Evolutionary conservation across 192 early-diverging fungal species (phyloP).

Genomic region (Coemansia sp.): DNA sequence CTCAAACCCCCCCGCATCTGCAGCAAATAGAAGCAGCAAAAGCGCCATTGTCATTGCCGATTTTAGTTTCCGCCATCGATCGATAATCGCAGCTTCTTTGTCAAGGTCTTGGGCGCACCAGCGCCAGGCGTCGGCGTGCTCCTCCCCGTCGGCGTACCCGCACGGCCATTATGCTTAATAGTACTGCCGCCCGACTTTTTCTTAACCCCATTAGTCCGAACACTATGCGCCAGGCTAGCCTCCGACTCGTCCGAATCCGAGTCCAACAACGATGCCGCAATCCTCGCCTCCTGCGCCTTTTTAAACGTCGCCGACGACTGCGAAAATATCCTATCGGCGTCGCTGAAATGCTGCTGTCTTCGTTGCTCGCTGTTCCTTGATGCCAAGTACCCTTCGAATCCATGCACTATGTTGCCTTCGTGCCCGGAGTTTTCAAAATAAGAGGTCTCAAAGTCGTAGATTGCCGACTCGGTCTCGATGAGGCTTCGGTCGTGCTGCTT

Average conservation of each 20-base stretch:
- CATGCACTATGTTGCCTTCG: conserved; percentile 83
- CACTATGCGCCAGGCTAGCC: conserved; percentile 1
- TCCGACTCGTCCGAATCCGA: conserved; percentile 45
- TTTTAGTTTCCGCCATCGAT: conserved; percentile 19
- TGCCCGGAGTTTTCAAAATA: conserved; percentile 85
- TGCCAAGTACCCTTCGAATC: conserved; percentile 84
- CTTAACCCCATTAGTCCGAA: not conserved
- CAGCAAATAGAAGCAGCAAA: too few relatives aligned
- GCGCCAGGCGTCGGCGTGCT: conserved; percentile 27
- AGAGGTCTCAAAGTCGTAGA: conserved; percentile 83
- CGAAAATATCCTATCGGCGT: conserved; percentile 83
- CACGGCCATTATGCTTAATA: conserved; percentile 32
- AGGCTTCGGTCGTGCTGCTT: conserved; percentile 76
- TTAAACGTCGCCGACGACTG: conserved; percentile 62
- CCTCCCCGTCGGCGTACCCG: conserved; percentile 18
- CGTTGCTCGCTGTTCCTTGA: conserved; percentile 58
- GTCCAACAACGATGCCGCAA: conserved; percentile 45
- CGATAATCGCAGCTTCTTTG: conserved; percentile 46
- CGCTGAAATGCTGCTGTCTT: conserved; percentile 62
- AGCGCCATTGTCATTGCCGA: too few relatives aligned
- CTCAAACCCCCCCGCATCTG: too few relatives aligned
- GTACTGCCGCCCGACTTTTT: conserved; percentile 29
- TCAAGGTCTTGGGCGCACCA: conserved; percentile 7
- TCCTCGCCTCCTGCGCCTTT: conserved; percentile 49
- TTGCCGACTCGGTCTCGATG: conserved; percentile 68